Conservation (phyloP, 331 rosid genomes). For the Erythrophleum ivorense region DNA sequence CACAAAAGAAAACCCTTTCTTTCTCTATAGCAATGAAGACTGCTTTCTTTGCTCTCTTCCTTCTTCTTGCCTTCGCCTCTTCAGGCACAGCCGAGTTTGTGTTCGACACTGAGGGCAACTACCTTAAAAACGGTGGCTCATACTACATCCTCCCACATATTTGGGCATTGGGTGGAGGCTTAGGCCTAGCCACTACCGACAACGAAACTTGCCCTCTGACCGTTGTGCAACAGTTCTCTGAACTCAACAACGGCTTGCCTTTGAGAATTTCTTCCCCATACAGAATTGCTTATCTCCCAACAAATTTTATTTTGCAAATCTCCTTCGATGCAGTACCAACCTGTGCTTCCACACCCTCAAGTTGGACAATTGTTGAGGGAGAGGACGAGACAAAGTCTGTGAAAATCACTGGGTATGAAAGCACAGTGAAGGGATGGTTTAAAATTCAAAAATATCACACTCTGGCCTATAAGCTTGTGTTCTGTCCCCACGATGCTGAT, state of each 20-base stretch:
- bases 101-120: not conserved
- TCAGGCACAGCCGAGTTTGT: not conserved
- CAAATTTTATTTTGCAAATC: not conserved
- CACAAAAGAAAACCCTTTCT: not conserved
- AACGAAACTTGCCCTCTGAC: conserved; percentile 11
- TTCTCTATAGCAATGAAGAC: not conserved
- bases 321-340: not conserved
- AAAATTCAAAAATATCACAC: not conserved
- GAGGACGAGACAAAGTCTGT: not conserved
- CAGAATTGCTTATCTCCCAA: not conserved
- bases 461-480: not conserved
- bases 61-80: not conserved
- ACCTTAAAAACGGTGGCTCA: not conserved
- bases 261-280: not conserved
- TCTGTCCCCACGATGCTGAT: not conserved
- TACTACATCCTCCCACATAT: not conserved
- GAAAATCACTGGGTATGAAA: not conserved
- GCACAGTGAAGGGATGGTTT: not conserved
- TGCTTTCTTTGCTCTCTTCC: not conserved
- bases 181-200: not conserved
- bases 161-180: not conserved
- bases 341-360: not conserved
- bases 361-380: not conserved
- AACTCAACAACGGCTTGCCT: not conserved
- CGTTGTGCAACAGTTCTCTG: not conserved